phyloP scores from a whole-genome alignment of 371 early-diverging fungal species.

The Capniomyces stellatus region DNA sequence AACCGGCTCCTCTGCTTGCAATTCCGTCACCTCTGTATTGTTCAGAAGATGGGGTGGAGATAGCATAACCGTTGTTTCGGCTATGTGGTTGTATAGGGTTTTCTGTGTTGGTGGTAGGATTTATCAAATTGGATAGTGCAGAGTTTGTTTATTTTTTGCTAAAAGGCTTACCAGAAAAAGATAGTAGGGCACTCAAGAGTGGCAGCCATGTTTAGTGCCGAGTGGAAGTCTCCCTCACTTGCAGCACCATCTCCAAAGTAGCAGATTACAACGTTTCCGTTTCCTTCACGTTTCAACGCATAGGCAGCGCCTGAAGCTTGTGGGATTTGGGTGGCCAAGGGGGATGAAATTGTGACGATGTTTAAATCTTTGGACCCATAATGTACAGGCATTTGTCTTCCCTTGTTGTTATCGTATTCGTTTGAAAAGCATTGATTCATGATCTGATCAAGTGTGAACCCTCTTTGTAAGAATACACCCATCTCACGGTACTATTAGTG shows the following conservation, averaged over 20 bases:
- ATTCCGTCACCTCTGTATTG: slow-evolving; percentile 97
- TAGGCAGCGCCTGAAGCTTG: slow-evolving; percentile 98
- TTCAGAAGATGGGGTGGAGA: slow-evolving; percentile 85
- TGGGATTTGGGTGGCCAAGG: slow-evolving; percentile 93
- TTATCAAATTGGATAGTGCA: too few relatives aligned
- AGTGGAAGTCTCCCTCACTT: slow-evolving; percentile 94
- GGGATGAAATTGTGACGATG: slow-evolving; percentile 94
- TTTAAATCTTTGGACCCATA: slow-evolving; percentile 70
- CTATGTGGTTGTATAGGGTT: slow-evolving; percentile 12
- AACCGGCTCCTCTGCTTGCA: slow-evolving; percentile 74
- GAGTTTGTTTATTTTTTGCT: too few relatives aligned
- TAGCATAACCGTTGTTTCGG: slow-evolving; percentile 97
- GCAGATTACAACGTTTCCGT: slow-evolving; percentile 62
- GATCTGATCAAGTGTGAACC: slow-evolving; percentile 78
- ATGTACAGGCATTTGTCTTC: slow-evolving; percentile 96
- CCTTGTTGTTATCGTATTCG: slow-evolving; percentile 74
- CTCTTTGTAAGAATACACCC: slow-evolving; percentile 80
- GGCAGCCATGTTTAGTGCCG: slow-evolving; percentile 92
- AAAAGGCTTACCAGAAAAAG: slow-evolving; percentile 43
- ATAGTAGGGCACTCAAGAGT: slow-evolving; percentile 79
- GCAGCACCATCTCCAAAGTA: slow-evolving; percentile 98
- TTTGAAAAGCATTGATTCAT: slow-evolving; percentile 95
- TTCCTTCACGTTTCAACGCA: slow-evolving; percentile 65
- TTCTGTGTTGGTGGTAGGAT: too few relatives aligned
- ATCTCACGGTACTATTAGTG: slow-evolving; percentile 87